phyloP scores from a whole-genome alignment of 2,329 filamentous ascomycete genomes.

The Rhynchosporium secalis region DNA sequence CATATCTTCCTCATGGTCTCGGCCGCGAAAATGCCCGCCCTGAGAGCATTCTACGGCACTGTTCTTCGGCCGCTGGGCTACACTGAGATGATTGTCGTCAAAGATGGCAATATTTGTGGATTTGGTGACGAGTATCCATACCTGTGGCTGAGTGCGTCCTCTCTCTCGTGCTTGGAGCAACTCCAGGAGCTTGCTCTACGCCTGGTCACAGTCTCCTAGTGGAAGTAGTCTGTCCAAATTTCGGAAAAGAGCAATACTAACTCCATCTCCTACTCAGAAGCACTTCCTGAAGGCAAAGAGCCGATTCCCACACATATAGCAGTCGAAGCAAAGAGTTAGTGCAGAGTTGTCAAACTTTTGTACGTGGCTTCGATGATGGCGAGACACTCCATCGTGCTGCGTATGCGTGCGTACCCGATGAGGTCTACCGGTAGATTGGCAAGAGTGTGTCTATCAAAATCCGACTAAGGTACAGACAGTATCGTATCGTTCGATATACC shows the following conservation, averaged over 20 bases:
- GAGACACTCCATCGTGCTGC: neutral
- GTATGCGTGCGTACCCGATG: neutral
- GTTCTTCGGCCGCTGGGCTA: conserved; percentile 25
- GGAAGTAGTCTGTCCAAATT: neutral
- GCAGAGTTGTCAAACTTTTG: no score
- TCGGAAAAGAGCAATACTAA: neutral
- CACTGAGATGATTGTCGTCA: conserved; percentile 20
- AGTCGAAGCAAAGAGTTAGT: conserved; percentile 23
- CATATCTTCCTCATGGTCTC: conserved; percentile 26
- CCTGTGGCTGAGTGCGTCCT: conserved; percentile 20
- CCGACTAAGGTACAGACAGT: neutral
- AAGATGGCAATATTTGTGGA: conserved; percentile 19
- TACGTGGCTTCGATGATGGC: conserved; percentile 9
- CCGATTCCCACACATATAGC: conserved; percentile 26
- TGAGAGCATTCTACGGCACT: conserved; percentile 21
- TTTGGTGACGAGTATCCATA: conserved; percentile 27
- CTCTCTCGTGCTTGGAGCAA: neutral
- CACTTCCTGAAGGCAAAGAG: conserved; percentile 16
- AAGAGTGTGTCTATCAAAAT: conserved; percentile 1
- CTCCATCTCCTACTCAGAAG: neutral
- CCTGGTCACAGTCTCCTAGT: neutral
- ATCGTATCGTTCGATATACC: neutral
- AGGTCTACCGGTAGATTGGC: neutral
- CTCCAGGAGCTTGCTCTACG: neutral
- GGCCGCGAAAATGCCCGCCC: conserved; percentile 12